Evolutionary conservation across 176 grass and related monocot species (phyloP).

Genomic region (Rhipidocladum racemiflorum): DNA sequence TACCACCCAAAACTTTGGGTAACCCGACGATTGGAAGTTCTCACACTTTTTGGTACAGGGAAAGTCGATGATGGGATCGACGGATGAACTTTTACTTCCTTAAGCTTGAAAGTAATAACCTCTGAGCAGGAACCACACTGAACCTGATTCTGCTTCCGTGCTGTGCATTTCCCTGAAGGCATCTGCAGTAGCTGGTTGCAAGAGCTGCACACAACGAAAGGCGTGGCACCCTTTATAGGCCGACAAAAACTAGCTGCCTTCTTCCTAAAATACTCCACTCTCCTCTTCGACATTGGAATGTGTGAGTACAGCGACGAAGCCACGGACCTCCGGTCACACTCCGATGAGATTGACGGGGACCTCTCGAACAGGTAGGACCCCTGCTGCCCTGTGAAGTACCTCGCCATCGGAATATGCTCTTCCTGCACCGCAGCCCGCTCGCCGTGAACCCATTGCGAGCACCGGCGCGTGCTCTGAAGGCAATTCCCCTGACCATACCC

Average conservation of each 20-base stretch:
- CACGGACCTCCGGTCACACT: slow-evolving; percentile 44
- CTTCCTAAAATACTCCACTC: slow-evolving; percentile 46
- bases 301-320: slow-evolving; percentile 50
- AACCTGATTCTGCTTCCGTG: slow-evolving; percentile 36
- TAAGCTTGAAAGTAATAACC: slow-evolving; percentile 45
- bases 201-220: slow-evolving; percentile 64
- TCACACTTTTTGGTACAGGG: slow-evolving; percentile 26
- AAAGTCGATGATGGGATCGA: background rate
- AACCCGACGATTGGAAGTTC: slow-evolving; percentile 19
- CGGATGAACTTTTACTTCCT: slow-evolving; percentile 40
- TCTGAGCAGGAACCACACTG: slow-evolving; percentile 79
- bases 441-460: slow-evolving; percentile 29
- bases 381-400: slow-evolving; percentile 48
- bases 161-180: slow-evolving; percentile 42
- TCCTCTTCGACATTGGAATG: slow-evolving; percentile 36
- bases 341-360: slow-evolving; percentile 38
- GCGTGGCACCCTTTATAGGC: slow-evolving; percentile 58
- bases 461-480: slow-evolving; percentile 40
- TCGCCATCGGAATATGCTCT: slow-evolving; percentile 42
- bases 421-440: slow-evolving; percentile 22
- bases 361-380: slow-evolving; percentile 38
- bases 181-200: slow-evolving; percentile 74
- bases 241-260: slow-evolving; percentile 45
- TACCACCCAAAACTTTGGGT: slow-evolving; percentile 43
- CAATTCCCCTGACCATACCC: slow-evolving; percentile 33